Conservation (phyloP, 139 green algal species). For the Micromonas pusilla region DNA sequence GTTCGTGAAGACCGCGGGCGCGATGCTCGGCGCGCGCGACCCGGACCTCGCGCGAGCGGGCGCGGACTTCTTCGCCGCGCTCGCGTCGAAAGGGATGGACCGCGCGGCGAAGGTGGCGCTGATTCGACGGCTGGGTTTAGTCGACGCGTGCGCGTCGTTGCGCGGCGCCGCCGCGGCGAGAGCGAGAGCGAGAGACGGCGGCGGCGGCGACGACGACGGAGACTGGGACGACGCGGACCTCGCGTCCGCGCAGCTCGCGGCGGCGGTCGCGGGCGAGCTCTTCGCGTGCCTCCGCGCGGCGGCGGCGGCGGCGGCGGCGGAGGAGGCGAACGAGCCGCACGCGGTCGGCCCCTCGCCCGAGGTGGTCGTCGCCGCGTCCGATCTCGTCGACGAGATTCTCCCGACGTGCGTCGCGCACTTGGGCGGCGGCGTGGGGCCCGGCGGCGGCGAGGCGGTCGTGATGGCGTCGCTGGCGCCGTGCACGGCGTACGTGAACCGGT, state of each 20-base stretch:
- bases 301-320: too few relatives aligned
- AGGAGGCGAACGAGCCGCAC: not conserved
- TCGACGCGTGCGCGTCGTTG: constrained; percentile 25
- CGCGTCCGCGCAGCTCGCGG: not conserved
- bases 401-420: not conserved
- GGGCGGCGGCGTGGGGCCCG: not conserved
- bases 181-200: too few relatives aligned
- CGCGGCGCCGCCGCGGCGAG: not conserved
- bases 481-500: constrained; percentile 25
- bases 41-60: constrained; percentile 18
- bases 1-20: constrained; percentile 39
- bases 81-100: constrained; percentile 45
- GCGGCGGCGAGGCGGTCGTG: constrained; percentile 19
- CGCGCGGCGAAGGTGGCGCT: constrained; percentile 34
- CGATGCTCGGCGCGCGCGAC: constrained; percentile 22
- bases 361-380: too few relatives aligned
- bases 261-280: not conserved
- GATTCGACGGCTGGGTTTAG: constrained; percentile 36
- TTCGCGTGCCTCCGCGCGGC: not conserved
- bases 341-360: not conserved
- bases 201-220: not conserved
- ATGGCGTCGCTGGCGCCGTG: constrained; percentile 24
- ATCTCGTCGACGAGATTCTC: not conserved
- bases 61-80: constrained; percentile 29
- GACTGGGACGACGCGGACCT: not conserved